Conservation (phyloP, 345 rosid genomes). For the Brassica cretica region DNA sequence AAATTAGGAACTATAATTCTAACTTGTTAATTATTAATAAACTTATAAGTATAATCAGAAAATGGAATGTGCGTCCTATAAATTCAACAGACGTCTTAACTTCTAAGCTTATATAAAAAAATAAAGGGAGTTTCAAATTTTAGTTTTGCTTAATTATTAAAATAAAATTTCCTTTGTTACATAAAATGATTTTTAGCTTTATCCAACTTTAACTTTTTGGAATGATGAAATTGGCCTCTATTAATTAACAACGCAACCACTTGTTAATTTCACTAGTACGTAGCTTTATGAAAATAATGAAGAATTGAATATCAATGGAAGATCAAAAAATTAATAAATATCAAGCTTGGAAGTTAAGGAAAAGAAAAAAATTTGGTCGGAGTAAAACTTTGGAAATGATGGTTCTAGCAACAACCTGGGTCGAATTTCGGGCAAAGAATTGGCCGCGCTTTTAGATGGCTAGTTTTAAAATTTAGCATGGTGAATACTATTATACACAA, state of each 20-base stretch:
- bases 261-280: background rate
- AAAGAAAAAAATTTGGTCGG: background rate
- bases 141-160: background rate
- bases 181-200: conserved; percentile 6
- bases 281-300: background rate
- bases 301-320: background rate
- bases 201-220: background rate
- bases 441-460: background rate
- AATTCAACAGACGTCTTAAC: background rate
- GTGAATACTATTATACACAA: background rate
- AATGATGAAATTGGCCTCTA: background rate
- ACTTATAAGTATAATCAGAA: background rate
- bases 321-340: background rate
- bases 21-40: background rate
- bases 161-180: background rate
- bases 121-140: background rate
- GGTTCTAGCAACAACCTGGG: background rate
- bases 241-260: background rate
- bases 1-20: background rate
- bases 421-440: background rate
- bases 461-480: background rate
- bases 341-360: background rate
- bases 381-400: background rate
- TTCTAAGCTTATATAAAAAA: background rate
- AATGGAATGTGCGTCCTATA: background rate